Conservation (phyloP, 495 filamentous ascomycete species). For the Penicillium herquei region DNA sequence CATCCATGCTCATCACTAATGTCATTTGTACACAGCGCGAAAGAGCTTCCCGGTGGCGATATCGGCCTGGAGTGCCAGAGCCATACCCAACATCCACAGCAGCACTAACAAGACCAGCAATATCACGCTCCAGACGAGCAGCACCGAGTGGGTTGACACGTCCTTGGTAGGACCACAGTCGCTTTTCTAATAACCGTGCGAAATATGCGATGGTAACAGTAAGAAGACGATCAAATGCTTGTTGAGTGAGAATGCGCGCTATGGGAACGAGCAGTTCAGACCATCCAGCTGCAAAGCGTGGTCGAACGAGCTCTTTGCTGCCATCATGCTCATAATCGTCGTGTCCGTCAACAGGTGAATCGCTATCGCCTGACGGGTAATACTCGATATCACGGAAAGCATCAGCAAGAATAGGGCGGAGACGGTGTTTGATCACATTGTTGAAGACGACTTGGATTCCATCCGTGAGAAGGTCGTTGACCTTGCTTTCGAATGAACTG, state of each 20-base stretch:
- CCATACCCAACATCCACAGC: slow-evolving; percentile 65
- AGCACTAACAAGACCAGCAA: slow-evolving; percentile 72
- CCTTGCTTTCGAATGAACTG: slow-evolving; percentile 69
- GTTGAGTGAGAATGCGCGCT: slow-evolving; percentile 75
- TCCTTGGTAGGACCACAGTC: slow-evolving; percentile 81
- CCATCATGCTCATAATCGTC: slow-evolving; percentile 39
- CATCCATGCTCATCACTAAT: slow-evolving; percentile 93
- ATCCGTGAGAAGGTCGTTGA: slow-evolving; percentile 76
- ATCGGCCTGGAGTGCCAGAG: slow-evolving; percentile 43
- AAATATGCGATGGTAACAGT: slow-evolving; percentile 72
- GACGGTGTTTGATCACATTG: slow-evolving; percentile 79
- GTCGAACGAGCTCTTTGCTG: slow-evolving; percentile 56
- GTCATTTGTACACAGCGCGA: slow-evolving; percentile 77
- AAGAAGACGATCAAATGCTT: slow-evolving; percentile 68
- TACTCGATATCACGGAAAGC: slow-evolving; percentile 93
- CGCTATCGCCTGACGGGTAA: slow-evolving; percentile 46
- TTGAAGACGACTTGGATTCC: slow-evolving; percentile 82
- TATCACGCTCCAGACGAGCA: slow-evolving; percentile 83
- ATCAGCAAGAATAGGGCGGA: slow-evolving; percentile 82
- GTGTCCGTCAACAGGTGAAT: slow-evolving; percentile 23
- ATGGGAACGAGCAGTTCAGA: slow-evolving; percentile 78
- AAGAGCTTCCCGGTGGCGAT: slow-evolving; percentile 79
- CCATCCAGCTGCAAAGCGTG: slow-evolving; percentile 79
- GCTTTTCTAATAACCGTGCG: slow-evolving; percentile 77
- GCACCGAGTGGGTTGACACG: slow-evolving; percentile 81